phyloP scores from a whole-genome alignment of 2,329 filamentous ascomycete genomes.

The Falciphora oryzae region DNA sequence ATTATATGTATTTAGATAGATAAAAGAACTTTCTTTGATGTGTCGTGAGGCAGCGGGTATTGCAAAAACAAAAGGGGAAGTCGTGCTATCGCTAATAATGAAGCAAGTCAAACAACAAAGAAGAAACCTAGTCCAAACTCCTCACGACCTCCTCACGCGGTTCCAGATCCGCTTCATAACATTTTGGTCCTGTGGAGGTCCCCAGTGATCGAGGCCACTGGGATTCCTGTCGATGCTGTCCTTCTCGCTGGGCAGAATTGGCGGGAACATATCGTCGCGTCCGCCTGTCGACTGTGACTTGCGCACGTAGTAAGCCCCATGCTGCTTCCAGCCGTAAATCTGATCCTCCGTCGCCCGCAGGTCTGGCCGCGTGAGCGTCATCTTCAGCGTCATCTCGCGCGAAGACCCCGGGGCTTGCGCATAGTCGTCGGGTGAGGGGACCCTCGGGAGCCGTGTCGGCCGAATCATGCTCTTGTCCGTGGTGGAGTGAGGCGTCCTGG shows the following conservation, averaged over 20 bases:
- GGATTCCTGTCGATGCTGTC: constrained; percentile 50
- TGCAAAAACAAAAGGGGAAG: constrained; percentile 2
- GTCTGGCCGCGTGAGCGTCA: constrained; percentile 90
- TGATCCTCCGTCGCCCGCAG: constrained; percentile 69
- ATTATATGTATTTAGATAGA: no score
- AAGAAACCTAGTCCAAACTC: neutral
- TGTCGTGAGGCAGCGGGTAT: no score
- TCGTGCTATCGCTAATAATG: constrained; percentile 3
- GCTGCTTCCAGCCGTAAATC: constrained; percentile 58
- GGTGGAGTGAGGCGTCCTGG: constrained; percentile 44
- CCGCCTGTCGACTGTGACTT: constrained; percentile 23
- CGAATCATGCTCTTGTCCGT: constrained; percentile 31
- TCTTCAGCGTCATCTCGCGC: constrained; percentile 90
- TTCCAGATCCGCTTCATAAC: constrained; percentile 62
- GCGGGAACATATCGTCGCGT: constrained; percentile 28
- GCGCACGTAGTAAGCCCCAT: constrained; percentile 40
- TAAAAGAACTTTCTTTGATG: no score
- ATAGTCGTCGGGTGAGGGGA: constrained; percentile 32
- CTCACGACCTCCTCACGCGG: constrained; percentile 42
- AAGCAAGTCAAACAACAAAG: neutral
- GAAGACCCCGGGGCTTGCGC: constrained; percentile 50
- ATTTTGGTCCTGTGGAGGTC: constrained; percentile 40
- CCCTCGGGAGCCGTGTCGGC: constrained; percentile 25
- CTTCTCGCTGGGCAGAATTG: constrained; percentile 33
- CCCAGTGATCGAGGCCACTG: constrained; percentile 48